Conservation (phyloP, 148 eudicot genomes). For the Fallopia convolvulus region DNA sequence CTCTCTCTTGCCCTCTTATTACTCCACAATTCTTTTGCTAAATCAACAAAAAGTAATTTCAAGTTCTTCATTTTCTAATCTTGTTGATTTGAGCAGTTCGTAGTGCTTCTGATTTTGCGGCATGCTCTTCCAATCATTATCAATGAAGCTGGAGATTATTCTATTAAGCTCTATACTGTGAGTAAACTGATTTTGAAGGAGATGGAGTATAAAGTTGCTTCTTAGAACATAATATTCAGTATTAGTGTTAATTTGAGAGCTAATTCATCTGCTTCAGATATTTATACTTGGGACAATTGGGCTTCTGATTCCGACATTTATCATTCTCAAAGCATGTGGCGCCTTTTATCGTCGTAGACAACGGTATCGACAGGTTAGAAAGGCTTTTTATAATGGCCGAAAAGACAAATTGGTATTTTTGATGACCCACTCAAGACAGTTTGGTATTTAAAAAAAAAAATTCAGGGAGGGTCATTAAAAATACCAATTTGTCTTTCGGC, state of each 20-base stretch:
- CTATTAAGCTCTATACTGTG: slow-evolving; percentile 43
- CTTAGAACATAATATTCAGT: neutral
- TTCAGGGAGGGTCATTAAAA: too few relatives aligned
- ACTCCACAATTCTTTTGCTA: neutral
- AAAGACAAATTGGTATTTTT: too few relatives aligned
- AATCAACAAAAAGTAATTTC: neutral
- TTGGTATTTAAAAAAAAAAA: too few relatives aligned
- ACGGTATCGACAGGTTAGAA: slow-evolving; percentile 40
- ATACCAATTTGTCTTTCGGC: too few relatives aligned
- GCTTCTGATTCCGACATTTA: slow-evolving; percentile 49
- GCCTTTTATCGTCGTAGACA: slow-evolving; percentile 36
- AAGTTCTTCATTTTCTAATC: slow-evolving; percentile 1
- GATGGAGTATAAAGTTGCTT: neutral
- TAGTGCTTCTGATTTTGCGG: slow-evolving; percentile 56
- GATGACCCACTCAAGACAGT: too few relatives aligned
- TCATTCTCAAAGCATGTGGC: slow-evolving; percentile 43
- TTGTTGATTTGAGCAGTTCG: slow-evolving; percentile 34
- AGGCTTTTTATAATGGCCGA: neutral
- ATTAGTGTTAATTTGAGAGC: too few relatives aligned
- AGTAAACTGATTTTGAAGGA: slow-evolving; percentile 10
- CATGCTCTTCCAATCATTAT: slow-evolving; percentile 55
- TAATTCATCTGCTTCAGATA: slow-evolving; percentile 29
- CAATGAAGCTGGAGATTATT: slow-evolving; percentile 43
- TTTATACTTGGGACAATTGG: slow-evolving; percentile 51
- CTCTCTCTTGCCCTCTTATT: slow-evolving; percentile 12